Conservation (phyloP, 768 basidiomycete genomes). For the Phylloporus sp. region DNA sequence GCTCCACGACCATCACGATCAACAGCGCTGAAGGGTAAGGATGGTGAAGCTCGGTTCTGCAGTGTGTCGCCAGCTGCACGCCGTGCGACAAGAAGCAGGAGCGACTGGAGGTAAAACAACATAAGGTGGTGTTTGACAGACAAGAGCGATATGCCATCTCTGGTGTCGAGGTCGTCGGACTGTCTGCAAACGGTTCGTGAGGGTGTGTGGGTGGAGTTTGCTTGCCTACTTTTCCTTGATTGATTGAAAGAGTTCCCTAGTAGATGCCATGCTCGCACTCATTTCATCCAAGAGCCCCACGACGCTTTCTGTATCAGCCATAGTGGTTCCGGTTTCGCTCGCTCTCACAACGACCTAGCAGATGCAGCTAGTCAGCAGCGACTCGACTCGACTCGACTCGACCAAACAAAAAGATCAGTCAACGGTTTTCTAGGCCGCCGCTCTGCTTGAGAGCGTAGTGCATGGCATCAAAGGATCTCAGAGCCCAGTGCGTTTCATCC, state of each 20-base stretch:
- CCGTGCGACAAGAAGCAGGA: slow-evolving; percentile 70
- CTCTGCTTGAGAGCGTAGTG: slow-evolving; percentile 45
- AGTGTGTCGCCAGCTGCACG: slow-evolving; percentile 67
- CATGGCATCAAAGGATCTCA: slow-evolving; percentile 47
- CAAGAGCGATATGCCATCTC: slow-evolving; percentile 86
- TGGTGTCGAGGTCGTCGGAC: slow-evolving; percentile 44
- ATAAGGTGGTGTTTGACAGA: slow-evolving; percentile 84
- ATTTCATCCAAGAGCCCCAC: slow-evolving; percentile 48
- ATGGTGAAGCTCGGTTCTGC: slow-evolving; percentile 44
- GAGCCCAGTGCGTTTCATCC: slow-evolving; percentile 67
- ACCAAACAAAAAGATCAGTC: slow-evolving; percentile 37
- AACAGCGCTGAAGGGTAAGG: slow-evolving; percentile 47
- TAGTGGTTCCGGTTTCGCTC: slow-evolving; percentile 2
- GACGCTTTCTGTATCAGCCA: slow-evolving; percentile 17
- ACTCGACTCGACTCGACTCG: not conserved
- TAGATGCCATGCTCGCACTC: slow-evolving; percentile 57
- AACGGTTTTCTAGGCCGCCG: slow-evolving; percentile 68
- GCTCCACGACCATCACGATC: slow-evolving; percentile 54
- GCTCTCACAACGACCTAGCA: not conserved
- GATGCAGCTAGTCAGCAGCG: slow-evolving; percentile 9
- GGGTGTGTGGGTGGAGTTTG: not conserved
- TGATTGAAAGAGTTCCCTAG: slow-evolving; percentile 51
- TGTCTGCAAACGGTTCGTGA: slow-evolving; percentile 26
- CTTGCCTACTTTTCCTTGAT: slow-evolving; percentile 51
- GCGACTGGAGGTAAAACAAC: slow-evolving; percentile 80